Conservation (phyloP, 2,329 filamentous ascomycete species). For the Septoria petroselini region DNA sequence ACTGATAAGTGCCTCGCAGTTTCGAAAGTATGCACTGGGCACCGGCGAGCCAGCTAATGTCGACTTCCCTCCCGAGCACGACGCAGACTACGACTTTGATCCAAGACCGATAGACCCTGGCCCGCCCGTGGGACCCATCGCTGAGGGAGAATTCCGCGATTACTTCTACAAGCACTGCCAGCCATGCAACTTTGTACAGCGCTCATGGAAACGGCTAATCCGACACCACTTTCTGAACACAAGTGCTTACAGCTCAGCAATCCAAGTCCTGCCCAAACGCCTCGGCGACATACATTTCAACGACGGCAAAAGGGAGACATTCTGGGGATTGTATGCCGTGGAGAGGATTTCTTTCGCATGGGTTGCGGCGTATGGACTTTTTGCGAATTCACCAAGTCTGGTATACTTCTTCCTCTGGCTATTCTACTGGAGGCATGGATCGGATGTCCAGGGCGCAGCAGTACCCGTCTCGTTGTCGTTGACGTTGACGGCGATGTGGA, state of each 20-base stretch:
- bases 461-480: constrained; percentile 11
- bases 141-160: neutral
- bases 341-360: neutral
- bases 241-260: neutral
- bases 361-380: neutral
- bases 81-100: neutral
- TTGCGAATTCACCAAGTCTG: constrained; percentile 2
- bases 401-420: constrained; percentile 17
- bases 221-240: neutral
- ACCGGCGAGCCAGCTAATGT: neutral
- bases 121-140: constrained; percentile 3
- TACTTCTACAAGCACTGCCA: neutral
- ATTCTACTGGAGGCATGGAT: constrained; percentile 4
- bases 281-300: neutral
- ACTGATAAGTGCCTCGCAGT: neutral
- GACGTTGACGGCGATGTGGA: neutral
- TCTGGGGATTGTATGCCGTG: constrained; percentile 13
- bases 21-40: neutral
- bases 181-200: neutral
- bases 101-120: neutral
- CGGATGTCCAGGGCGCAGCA: constrained; percentile 11
- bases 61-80: neutral
- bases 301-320: constrained; percentile 4
- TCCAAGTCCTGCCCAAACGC: neutral
- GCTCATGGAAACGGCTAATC: neutral